Conservation (phyloP, 305 asterid species). For the Stenogyne calaminthoides region DNA sequence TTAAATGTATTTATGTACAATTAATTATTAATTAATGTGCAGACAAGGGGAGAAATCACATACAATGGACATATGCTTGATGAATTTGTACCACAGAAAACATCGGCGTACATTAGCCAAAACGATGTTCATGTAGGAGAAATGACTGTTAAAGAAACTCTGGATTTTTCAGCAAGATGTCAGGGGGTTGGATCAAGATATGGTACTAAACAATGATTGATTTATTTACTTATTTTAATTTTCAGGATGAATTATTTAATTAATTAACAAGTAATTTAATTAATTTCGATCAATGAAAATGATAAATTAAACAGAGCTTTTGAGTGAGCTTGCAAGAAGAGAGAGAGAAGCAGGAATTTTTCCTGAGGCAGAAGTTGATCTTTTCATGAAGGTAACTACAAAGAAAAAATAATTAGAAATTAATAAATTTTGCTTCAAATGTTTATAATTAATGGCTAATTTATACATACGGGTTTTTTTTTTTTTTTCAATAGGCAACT, state of each 20-base stretch:
- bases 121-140: constrained; percentile 92
- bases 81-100: constrained; percentile 83
- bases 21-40: background rate
- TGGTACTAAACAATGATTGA: constrained; percentile 43
- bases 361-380: constrained; percentile 92
- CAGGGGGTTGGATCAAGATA: constrained; percentile 91
- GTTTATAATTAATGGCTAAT: background rate
- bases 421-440: background rate
- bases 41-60: constrained; percentile 72
- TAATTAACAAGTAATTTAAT: background rate
- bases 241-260: background rate
- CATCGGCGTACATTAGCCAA: constrained; percentile 95
- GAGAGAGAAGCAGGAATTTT: constrained; percentile 86
- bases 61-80: constrained; percentile 75
- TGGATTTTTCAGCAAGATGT: constrained; percentile 93
- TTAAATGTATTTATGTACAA: background rate
- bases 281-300: too few relatives aligned
- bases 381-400: constrained; percentile 81
- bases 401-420: background rate
- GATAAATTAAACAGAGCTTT: constrained; percentile 49
- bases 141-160: constrained; percentile 94
- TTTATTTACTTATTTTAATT: too few relatives aligned
- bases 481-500: constrained; percentile 59
- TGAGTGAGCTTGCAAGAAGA: constrained; percentile 87
- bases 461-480: background rate